Evolutionary conservation across 345 rosid species (phyloP).

Genomic region (Geranium rotundifolium): DNA sequence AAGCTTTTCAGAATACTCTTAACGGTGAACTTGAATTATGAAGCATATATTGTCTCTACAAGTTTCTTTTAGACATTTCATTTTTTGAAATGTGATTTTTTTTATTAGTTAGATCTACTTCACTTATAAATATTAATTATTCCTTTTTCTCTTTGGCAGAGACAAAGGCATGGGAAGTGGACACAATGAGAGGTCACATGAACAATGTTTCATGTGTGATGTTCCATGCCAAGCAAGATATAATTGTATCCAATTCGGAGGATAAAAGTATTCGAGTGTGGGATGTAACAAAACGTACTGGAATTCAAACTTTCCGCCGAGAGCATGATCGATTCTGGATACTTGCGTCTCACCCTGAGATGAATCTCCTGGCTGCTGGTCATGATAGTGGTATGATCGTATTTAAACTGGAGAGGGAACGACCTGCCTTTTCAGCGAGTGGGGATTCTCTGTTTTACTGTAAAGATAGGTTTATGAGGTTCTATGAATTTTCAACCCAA

Average conservation of each 20-base stretch:
- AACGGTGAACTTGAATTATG: not conserved
- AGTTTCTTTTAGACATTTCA: not conserved
- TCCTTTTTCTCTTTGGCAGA: conserved; percentile 35
- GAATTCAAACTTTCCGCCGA: conserved; percentile 85
- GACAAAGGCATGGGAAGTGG: conserved; percentile 99
- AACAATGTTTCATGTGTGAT: conserved; percentile 89
- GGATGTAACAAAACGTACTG: conserved; percentile 90
- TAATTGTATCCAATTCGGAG: conserved; percentile 93
- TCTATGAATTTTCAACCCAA: conserved; percentile 63
- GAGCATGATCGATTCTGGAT: conserved; percentile 97
- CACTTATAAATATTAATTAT: conserved; percentile 11
- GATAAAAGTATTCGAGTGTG: conserved; percentile 94
- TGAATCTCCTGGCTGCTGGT: conserved; percentile 93
- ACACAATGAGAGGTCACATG: conserved; percentile 93
- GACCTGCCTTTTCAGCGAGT: conserved; percentile 84
- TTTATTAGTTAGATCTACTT: conserved; percentile 22
- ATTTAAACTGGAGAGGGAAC: conserved; percentile 31
- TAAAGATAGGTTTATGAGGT: conserved; percentile 75
- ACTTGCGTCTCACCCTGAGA: conserved; percentile 86
- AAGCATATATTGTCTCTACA: not conserved
- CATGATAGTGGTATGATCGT: conserved; percentile 97
- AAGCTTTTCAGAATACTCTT: not conserved
- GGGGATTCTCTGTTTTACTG: conserved; percentile 62
- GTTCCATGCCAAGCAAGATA: conserved; percentile 93
- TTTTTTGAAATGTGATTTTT: not conserved